These are phyloP conservation scores for Alternaria panax DNA, from an alignment of 2,329 filamentous ascomycete genomes.

Conservation along the genomic window DNA sequence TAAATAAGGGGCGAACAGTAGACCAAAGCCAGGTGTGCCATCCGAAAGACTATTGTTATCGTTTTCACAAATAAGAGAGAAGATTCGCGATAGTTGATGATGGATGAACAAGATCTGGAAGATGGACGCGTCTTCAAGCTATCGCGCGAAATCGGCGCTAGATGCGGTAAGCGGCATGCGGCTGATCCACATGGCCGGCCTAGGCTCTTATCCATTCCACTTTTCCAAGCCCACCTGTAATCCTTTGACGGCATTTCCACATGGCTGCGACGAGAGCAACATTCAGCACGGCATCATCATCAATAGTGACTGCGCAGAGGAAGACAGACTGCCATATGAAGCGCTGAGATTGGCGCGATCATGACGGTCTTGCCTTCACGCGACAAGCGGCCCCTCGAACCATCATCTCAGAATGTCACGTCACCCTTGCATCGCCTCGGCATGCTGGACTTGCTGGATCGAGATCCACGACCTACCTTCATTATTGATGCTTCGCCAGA, in stretches of 20 bases:
- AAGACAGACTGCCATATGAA: slow-evolving; percentile 5
- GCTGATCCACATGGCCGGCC: slow-evolving; percentile 10
- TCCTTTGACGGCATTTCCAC: background rate
- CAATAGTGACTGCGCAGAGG: background rate
- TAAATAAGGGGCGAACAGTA: no score
- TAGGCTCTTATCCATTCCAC: slow-evolving; percentile 5
- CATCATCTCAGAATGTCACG: slow-evolving; percentile 6
- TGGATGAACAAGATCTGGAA: background rate
- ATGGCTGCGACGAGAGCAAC: slow-evolving; percentile 5
- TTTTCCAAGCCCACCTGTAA: slow-evolving; percentile 2
- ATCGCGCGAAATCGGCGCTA: slow-evolving; percentile 2
- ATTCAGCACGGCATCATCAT: background rate
- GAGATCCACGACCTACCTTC: slow-evolving; percentile 31
- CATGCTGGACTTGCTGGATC: slow-evolving; percentile 30
- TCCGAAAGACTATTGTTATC: no score
- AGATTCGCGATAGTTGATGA: background rate
- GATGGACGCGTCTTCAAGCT: background rate
- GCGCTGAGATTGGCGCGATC: background rate
- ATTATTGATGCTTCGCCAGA: slow-evolving; percentile 18
- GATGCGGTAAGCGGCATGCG: background rate
- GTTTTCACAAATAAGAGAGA: no score
- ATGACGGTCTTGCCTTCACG: slow-evolving; percentile 4
- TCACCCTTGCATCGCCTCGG: slow-evolving; percentile 21
- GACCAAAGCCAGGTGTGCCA: no score
- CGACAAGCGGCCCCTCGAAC: slow-evolving; percentile 5